These are phyloP conservation scores for Magnolia kwangsiensis DNA, from an alignment of 164 flowering plant genomes.

Conservation along the genomic window DNA sequence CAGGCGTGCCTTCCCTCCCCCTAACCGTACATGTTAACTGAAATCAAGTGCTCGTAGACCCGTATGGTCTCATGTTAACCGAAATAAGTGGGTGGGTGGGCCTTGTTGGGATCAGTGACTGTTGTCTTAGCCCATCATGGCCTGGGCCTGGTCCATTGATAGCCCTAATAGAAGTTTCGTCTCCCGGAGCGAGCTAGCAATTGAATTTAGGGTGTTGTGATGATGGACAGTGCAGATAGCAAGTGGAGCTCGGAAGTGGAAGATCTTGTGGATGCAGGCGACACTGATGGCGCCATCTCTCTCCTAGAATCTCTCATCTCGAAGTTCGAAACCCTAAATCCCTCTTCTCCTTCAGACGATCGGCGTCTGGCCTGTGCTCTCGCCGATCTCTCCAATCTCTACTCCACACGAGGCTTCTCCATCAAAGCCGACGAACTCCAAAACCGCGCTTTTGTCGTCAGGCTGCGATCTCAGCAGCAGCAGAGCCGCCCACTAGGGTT, in stretches of 20 bases:
- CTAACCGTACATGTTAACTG: too few relatives aligned
- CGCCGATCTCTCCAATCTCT: conserved; percentile 12
- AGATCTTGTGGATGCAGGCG: conserved; percentile 11
- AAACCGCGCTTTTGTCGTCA: conserved; percentile 9
- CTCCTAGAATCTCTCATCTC: conserved; percentile 11
- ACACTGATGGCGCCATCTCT: conserved; percentile 12
- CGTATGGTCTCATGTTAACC: too few relatives aligned
- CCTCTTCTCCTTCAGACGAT: neutral
- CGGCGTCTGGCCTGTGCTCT: conserved; percentile 11
- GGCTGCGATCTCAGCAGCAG: neutral
- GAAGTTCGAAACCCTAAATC: neutral
- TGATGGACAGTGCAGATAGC: neutral
- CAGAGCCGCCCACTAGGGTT: neutral
- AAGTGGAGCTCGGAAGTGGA: conserved; percentile 13
- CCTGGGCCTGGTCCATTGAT: too few relatives aligned
- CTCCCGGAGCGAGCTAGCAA: neutral
- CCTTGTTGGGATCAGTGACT: too few relatives aligned
- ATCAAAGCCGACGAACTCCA: conserved; percentile 12
- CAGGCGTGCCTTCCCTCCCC: too few relatives aligned
- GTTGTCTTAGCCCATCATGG: too few relatives aligned
- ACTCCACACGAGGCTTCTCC: conserved; percentile 14
- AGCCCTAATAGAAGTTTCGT: too few relatives aligned
- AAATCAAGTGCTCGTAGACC: too few relatives aligned
- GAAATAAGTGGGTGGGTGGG: too few relatives aligned
- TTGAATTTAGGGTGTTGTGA: too few relatives aligned